phyloP scores from a whole-genome alignment of 78 protist species.

The Dictyostelium discoideum region dicty_2.7 NC_007090.3:1181501-1182000 shows the following conservation, averaged over 20 bases:
- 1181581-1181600: neutral
- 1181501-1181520: neutral
- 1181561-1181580: neutral
- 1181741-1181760: constrained; percentile 1
- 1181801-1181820: neutral
- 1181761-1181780: constrained; percentile 19
- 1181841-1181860: neutral
- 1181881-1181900: neutral
- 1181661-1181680: neutral
- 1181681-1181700: neutral
- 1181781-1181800: neutral
- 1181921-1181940: neutral
- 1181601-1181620: neutral
- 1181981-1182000: constrained; percentile 6
- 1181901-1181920: neutral
- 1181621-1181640: neutral
- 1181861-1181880: neutral
- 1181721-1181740: constrained; percentile 26
- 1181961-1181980: constrained; percentile 20
- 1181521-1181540: neutral
- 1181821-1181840: neutral
- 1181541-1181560: neutral
- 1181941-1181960: constrained; percentile 42
- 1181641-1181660: neutral
- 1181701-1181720: neutral